Evolutionary conservation across 495 filamentous ascomycete species (phyloP), one percentile per base, ranked within the genome.

Genomic region (Aspergillus ostianus): DNA sequence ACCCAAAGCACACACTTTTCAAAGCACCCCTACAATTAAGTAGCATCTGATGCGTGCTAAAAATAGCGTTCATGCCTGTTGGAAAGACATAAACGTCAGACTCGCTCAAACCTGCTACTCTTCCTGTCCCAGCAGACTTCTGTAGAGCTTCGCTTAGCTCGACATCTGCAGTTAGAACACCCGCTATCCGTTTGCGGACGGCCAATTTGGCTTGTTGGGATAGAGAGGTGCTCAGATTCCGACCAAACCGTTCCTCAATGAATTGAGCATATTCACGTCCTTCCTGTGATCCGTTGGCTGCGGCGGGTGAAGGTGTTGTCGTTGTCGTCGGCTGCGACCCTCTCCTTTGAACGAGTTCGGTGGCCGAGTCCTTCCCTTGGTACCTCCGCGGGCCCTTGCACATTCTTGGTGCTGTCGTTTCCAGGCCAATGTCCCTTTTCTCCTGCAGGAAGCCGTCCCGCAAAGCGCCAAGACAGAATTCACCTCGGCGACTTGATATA

Each of bases 41-140:
- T 19, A 96, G 70, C 29, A 81, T 82, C 54, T 87, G 87, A 71
- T 98, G 94, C 0, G 88, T 80, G 61, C 91, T 90, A 73, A 92
- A 98, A 20, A 98, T 97, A 41, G 94, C 85, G 67, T 87, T 96
- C 93, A 98, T 98, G 23, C 94, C 94, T 49, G 83, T 87, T 1
- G 95, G 90, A 63, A 89, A 91, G 0, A 98, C 80, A 64, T 90
- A 94, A 41, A 98, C 87, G 70, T 98, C 95, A 18, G 93, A 84
- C 72, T 96, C 92, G 8, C 86, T 85, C 54, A 97, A 88, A 21
- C 85, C 88, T 45, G 81, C 80, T 3, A 90, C 80, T 59, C 88
- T 85, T 10, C 73, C 72, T 61, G 70, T 71, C 0, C 71, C 65
- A 23, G 66, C 79, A 58, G 74, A 60, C 51, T 75, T 68, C 41